Conservation (phyloP, 805 yeast species). For the Yamadazyma endophytica region DNA sequence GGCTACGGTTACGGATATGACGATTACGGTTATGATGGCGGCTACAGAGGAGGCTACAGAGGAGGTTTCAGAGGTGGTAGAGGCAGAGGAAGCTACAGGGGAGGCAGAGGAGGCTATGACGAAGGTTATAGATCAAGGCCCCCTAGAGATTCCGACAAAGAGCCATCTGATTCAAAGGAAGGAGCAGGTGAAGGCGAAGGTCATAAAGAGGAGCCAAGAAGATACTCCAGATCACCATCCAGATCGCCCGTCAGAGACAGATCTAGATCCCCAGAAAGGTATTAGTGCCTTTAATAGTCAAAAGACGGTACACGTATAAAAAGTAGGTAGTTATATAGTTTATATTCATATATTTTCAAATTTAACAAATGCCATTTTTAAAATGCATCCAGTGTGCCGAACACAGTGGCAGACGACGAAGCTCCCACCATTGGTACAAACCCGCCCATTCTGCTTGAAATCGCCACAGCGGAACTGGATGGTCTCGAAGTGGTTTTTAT, state of each 20-base stretch:
- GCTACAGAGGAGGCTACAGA: constrained; percentile 16
- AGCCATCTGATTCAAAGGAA: constrained; percentile 2
- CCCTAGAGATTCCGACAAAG: constrained; percentile 4
- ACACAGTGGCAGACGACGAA: too few species aligned
- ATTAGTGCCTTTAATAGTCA: neutral
- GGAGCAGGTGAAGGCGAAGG: constrained; percentile 1
- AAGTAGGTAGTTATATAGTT: neutral
- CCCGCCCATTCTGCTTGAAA: constrained; percentile 10
- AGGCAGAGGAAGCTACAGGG: constrained; percentile 13
- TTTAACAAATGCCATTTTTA: too few species aligned
- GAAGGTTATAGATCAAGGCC: constrained; percentile 6
- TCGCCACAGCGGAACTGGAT: constrained; percentile 5
- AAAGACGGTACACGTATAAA: neutral
- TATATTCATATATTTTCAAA: too few species aligned
- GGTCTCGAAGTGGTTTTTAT: constrained; percentile 21
- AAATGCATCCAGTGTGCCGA: too few species aligned
- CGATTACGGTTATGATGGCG: constrained; percentile 10
- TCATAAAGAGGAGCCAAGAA: constrained; percentile 7
- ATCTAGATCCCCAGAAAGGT: constrained; percentile 36
- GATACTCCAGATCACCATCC: constrained; percentile 30
- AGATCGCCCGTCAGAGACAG: constrained; percentile 35
- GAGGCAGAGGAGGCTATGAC: constrained; percentile 8
- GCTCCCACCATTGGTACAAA: too few species aligned
- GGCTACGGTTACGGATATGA: constrained; percentile 8
- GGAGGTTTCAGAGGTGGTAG: constrained; percentile 15